Base-by-base conservation (phyloP, 2,329 filamentous ascomycete species). In the Fusarium kyushuense region DNA sequence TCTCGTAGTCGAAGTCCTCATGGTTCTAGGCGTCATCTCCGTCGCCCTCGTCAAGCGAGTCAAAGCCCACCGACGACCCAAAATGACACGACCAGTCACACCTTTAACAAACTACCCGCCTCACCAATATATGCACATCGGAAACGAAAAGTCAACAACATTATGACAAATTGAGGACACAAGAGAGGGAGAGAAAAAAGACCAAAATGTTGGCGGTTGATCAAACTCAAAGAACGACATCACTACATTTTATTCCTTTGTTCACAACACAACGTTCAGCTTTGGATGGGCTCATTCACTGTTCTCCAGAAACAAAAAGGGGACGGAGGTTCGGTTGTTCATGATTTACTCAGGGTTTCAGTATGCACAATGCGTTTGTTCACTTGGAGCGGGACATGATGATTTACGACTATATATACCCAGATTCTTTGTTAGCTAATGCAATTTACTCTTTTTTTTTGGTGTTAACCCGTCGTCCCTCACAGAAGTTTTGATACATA, bases 1-100 rank as follows among this genome's bases (percentile, higher is more conserved):
- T n/a, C 72, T 84, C 40, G 78, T 78, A 19, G 69, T 84, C 35
- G 81, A 85, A 65, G 78, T 81, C 19, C 59, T 82, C 42, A 79
- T 84, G 76, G 79, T 85, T 5, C 59, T 82, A 30, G 76, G 78
- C 12, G 79, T 83, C 14, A 76, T 75, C 25, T 66, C 77, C 10
- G 74, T 75, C 55, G 73, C 73, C 53, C 65, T 77, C 38, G 58
- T 76, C 21, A 77, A 76, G 63, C 63, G 74, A 52, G 62, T 76
- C 17, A 70, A 62, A 54, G 47, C 58, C 25, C 58, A 65, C 38
- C 58, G 63, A 25, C 63, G 59, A 42, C 63, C 67, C 16, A 70
- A 64, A 23, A 51, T 58, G 21, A 67, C 51, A 48, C 46, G 49
- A 47, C 51, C 58, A 52, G 40, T 36, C 16, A 58, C 62, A 2